Evolutionary conservation across 2,329 filamentous ascomycete genomes (phyloP).

Genomic region (Xylariales sp.): DNA sequence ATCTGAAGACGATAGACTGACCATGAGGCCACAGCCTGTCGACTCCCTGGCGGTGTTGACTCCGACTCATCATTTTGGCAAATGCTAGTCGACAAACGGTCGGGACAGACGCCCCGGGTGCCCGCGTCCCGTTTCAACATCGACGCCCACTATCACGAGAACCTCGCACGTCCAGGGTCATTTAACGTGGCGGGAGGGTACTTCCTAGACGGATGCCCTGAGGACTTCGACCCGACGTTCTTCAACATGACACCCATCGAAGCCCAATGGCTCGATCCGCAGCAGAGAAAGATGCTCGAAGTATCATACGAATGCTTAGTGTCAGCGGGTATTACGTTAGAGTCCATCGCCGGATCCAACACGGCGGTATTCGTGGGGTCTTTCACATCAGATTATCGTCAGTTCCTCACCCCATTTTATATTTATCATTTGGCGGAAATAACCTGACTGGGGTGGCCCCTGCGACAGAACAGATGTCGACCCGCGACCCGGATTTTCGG

Average conservation of each 20-base stretch:
- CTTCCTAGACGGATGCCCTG: conserved; percentile 38
- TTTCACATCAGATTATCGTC: conserved; percentile 44
- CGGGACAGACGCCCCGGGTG: conserved; percentile 36
- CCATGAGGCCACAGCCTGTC: conserved; percentile 36
- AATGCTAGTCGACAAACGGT: conserved; percentile 36
- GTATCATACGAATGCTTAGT: conserved; percentile 57
- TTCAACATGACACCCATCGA: conserved; percentile 56
- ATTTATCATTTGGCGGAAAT: conserved; percentile 14
- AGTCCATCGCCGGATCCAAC: conserved; percentile 44
- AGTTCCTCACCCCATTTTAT: conserved; percentile 30
- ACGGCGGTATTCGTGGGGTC: conserved; percentile 47
- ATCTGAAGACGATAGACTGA: conserved; percentile 20
- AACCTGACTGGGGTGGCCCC: conserved; percentile 27
- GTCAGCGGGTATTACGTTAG: conserved; percentile 50
- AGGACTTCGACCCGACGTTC: conserved; percentile 50
- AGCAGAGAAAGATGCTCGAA: conserved; percentile 56
- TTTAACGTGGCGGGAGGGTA: conserved; percentile 44
- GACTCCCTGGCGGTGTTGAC: conserved; percentile 39
- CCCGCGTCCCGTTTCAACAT: conserved; percentile 41
- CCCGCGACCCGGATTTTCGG: conserved; percentile 43
- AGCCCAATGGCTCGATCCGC: conserved; percentile 56
- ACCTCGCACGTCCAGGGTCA: conserved; percentile 36
- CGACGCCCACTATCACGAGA: conserved; percentile 39
- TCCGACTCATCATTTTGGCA: conserved; percentile 41
- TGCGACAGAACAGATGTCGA: conserved; percentile 43